Evolutionary conservation across 169 alveolate genomes (phyloP).

Genomic region (Plasmodium chabaudi): DNA sequence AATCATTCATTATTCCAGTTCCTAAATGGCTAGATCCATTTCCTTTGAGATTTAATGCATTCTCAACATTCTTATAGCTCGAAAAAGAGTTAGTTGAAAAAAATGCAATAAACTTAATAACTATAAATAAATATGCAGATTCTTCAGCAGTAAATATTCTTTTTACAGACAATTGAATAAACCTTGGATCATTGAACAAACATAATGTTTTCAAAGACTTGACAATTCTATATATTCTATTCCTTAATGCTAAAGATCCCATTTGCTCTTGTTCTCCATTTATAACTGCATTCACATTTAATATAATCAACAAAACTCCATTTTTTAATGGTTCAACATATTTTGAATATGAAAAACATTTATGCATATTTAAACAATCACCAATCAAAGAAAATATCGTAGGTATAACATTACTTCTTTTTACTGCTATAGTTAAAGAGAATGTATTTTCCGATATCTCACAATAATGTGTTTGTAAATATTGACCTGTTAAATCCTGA

Average conservation of each 20-base stretch:
- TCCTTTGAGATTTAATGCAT: slow-evolving; percentile 27
- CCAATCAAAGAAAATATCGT: slow-evolving; percentile 87
- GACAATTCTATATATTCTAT: slow-evolving; percentile 17
- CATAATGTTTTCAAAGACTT: slow-evolving; percentile 57
- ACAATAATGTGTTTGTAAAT: slow-evolving; percentile 79
- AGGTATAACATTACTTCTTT: slow-evolving; percentile 80
- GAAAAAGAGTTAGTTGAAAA: slow-evolving; percentile 57
- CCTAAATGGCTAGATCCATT: neutral
- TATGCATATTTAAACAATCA: slow-evolving; percentile 86
- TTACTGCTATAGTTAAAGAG: slow-evolving; percentile 86
- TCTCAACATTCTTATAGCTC: slow-evolving; percentile 61
- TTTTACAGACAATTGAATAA: slow-evolving; percentile 65
- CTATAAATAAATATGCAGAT: slow-evolving; percentile 44
- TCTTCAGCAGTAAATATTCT: slow-evolving; percentile 62
- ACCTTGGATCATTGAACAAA: slow-evolving; percentile 30
- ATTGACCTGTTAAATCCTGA: slow-evolving; percentile 80
- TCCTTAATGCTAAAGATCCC: neutral
- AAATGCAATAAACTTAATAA: slow-evolving; percentile 45
- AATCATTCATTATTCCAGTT: slow-evolving; percentile 27
- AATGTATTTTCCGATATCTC: slow-evolving; percentile 76
- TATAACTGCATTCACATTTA: slow-evolving; percentile 37
- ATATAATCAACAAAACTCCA: slow-evolving; percentile 44
- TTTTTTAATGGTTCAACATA: slow-evolving; percentile 86
- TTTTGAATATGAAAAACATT: slow-evolving; percentile 86
- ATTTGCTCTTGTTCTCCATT: slow-evolving; percentile 14